A percentile compares a stretch with the other conserved stretches of the same genome.
These are phyloP conservation scores for Arabidopsis arenosa DNA, from an alignment of 345 rosid species.

Conservation along the genomic window DNA sequence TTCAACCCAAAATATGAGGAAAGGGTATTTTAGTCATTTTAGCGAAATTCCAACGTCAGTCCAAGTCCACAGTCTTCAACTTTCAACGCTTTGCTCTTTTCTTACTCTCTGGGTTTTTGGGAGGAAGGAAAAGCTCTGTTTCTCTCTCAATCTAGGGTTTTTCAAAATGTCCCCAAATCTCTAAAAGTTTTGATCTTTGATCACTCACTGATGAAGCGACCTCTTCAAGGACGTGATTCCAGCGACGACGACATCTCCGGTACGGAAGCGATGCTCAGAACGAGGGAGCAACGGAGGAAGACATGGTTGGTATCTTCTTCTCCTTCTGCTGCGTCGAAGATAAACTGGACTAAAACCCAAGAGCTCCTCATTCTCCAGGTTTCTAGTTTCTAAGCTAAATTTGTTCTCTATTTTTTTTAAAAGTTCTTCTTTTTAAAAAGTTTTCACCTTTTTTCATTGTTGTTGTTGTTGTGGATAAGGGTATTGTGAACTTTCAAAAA, in stretches of 20 bases:
- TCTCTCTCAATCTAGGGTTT: not conserved
- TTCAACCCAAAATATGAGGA: not conserved
- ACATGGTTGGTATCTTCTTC: not conserved
- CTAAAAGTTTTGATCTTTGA: too few relatives aligned
- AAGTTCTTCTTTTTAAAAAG: not conserved
- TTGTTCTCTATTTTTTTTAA: not conserved
- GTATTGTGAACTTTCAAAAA: conserved; percentile 1
- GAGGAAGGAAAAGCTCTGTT: not conserved
- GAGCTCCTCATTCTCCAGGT: conserved; percentile 29
- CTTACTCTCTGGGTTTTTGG: not conserved
- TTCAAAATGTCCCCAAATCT: not conserved
- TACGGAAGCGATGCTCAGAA: conserved; percentile 2
- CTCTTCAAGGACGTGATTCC: not conserved
- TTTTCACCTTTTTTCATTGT: not conserved
- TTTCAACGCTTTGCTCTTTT: too few relatives aligned
- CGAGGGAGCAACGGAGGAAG: not conserved
- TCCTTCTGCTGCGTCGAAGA: not conserved
- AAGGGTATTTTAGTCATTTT: not conserved
- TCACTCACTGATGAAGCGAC: not conserved
- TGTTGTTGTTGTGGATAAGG: conserved; percentile 6
- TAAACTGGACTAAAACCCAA: conserved; percentile 4
- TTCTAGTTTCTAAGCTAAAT: too few relatives aligned
- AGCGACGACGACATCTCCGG: not conserved
- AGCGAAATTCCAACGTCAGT: not conserved
- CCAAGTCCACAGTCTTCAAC: too few relatives aligned